These are phyloP conservation scores for Beta lomatogona DNA, from an alignment of 179 eudicot genomes.

Conservation along the genomic window DNA sequence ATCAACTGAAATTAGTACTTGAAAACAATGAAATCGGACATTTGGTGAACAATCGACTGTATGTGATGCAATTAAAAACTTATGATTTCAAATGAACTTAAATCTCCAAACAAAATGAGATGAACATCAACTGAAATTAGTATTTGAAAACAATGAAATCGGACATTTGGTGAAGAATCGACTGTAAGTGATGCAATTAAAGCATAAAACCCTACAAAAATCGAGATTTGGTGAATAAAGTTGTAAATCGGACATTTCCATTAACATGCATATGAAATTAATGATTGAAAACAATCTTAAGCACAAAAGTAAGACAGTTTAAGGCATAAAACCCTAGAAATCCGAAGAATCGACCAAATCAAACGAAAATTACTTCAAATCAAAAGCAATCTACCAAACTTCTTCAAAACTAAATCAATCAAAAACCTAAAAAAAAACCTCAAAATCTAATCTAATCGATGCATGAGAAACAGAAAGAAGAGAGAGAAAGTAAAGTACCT, in stretches of 20 bases:
- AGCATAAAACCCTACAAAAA: too few relatives aligned
- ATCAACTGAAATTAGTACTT: too few relatives aligned
- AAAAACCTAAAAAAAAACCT: background rate
- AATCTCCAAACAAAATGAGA: too few relatives aligned
- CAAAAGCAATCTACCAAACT: too few relatives aligned
- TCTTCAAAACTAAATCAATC: background rate
- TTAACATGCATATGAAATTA: background rate
- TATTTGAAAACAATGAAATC: too few relatives aligned
- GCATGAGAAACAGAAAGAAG: background rate
- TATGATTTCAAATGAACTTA: too few relatives aligned
- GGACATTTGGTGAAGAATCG: too few relatives aligned
- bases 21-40: too few relatives aligned
- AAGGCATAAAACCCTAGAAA: background rate
- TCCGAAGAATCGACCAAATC: background rate
- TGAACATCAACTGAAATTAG: background rate
- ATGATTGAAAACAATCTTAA: background rate
- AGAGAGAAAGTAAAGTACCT: conserved; percentile 26
- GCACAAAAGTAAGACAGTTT: background rate
- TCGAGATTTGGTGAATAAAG: too few relatives aligned
- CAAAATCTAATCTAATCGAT: background rate
- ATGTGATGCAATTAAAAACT: too few relatives aligned
- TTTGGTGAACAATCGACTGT: too few relatives aligned
- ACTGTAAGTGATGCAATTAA: too few relatives aligned
- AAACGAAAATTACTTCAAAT: background rate
- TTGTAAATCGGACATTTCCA: background rate